These are phyloP conservation scores for Marchantia polymorpha DNA, from an alignment of 225 moss, liverwort and hornwort genomes.

Conservation along the genomic window DNA sequence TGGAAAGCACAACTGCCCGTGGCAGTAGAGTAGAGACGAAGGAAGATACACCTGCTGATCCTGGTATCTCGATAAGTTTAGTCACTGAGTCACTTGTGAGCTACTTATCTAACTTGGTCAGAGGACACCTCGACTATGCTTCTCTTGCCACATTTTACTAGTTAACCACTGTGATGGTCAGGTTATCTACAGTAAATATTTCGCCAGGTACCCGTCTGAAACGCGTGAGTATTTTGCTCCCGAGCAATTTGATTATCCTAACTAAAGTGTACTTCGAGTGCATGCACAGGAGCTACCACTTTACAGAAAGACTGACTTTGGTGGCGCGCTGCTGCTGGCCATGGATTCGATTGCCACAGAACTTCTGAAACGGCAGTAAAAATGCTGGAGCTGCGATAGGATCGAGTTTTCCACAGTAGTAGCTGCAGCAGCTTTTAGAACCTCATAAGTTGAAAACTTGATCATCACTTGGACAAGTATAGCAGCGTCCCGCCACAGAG, in stretches of 20 bases:
- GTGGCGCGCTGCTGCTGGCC: constrained; percentile 20
- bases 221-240: not conserved
- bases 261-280: not conserved
- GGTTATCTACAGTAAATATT: too few relatives aligned
- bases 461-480: constrained; percentile 1
- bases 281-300: constrained; percentile 15
- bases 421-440: constrained; percentile 1
- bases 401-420: not conserved
- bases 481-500: not conserved
- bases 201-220: too few relatives aligned
- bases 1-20: not conserved
- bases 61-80: not conserved
- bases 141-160: too few relatives aligned
- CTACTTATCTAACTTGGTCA: not conserved
- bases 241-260: not conserved
- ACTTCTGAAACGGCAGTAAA: constrained; percentile 6
- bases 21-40: not conserved
- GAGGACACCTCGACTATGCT: not conserved
- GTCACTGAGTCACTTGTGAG: not conserved
- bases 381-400: constrained; percentile 1
- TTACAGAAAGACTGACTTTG: constrained; percentile 8
- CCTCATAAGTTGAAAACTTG: not conserved
- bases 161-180: too few relatives aligned
- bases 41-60: not conserved
- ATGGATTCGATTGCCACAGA: constrained; percentile 16